phyloP scores from a whole-genome alignment of 2,329 filamentous ascomycete species.

The Gaeumannomyces sp. region DNA sequence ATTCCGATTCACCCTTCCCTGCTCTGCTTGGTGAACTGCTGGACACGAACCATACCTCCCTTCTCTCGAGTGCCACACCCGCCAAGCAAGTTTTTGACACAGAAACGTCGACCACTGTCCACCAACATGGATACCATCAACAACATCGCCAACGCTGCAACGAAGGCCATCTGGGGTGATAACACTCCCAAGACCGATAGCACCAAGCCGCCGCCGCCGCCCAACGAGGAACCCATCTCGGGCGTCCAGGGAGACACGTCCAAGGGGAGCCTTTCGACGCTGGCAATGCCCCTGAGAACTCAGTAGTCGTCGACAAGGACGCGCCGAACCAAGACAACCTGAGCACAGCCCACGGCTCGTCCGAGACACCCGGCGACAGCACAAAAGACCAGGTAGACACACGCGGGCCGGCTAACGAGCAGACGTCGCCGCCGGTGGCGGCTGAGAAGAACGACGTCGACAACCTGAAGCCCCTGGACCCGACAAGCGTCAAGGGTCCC shows the following conservation, averaged over 20 bases:
- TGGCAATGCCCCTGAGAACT: slow-evolving; percentile 48
- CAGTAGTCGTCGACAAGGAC: background rate
- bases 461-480: slow-evolving; percentile 25
- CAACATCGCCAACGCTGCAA: slow-evolving; percentile 44
- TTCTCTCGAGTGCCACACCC: too few relatives aligned
- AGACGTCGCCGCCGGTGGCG: slow-evolving; percentile 22
- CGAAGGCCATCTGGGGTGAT: slow-evolving; percentile 43
- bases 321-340: slow-evolving; percentile 8
- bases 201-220: slow-evolving; percentile 19
- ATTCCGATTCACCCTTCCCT: too few relatives aligned
- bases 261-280: slow-evolving; percentile 69
- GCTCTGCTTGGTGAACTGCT: too few relatives aligned
- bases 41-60: too few relatives aligned
- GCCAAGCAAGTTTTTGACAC: background rate
- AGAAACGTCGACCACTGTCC: background rate
- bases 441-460: slow-evolving; percentile 29
- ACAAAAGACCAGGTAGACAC: slow-evolving; percentile 33
- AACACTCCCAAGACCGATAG: slow-evolving; percentile 24
- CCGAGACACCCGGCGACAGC: slow-evolving; percentile 16
- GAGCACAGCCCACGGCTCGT: slow-evolving; percentile 14
- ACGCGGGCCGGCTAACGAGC: slow-evolving; percentile 30
- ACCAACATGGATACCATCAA: slow-evolving; percentile 58
- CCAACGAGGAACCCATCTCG: slow-evolving; percentile 59
- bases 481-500: slow-evolving; percentile 31
- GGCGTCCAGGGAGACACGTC: slow-evolving; percentile 63